phyloP scores from a whole-genome alignment of 1,284 basidiomycete species.

The Sanghuangporus baumii region DNA sequence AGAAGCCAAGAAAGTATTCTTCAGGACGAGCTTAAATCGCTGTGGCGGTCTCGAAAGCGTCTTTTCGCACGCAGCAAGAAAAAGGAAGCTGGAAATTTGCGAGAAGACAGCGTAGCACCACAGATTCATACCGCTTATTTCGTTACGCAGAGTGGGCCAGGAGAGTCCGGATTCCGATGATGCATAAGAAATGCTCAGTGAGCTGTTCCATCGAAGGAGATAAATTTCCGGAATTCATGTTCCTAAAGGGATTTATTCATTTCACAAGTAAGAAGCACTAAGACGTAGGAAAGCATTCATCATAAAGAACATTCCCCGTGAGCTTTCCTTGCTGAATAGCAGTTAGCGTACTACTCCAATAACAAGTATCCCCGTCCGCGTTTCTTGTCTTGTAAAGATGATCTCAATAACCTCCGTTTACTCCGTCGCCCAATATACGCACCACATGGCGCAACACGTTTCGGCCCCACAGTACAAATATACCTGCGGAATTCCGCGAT shows the following conservation, averaged over 20 bases:
- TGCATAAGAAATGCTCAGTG: too few species aligned
- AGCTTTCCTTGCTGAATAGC: too few species aligned
- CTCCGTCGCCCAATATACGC: background rate
- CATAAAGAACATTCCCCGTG: background rate
- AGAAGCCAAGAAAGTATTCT: background rate
- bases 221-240: background rate
- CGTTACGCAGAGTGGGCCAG: too few species aligned
- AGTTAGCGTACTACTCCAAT: background rate
- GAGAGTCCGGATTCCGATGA: too few species aligned
- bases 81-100: background rate
- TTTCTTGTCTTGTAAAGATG: background rate
- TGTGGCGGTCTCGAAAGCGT: background rate
- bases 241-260: too few species aligned
- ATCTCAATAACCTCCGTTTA: slow-evolving; percentile 1
- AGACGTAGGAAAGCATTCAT: background rate
- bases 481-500: background rate
- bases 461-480: background rate
- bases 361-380: background rate
- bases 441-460: background rate
- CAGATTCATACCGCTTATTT: background rate
- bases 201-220: background rate
- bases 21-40: background rate
- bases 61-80: background rate
- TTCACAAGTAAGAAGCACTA: background rate
- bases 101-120: background rate